Evolutionary conservation across 2,329 filamentous ascomycete species (phyloP).

Genomic region (Aspergillus hiratsukae): DNA sequence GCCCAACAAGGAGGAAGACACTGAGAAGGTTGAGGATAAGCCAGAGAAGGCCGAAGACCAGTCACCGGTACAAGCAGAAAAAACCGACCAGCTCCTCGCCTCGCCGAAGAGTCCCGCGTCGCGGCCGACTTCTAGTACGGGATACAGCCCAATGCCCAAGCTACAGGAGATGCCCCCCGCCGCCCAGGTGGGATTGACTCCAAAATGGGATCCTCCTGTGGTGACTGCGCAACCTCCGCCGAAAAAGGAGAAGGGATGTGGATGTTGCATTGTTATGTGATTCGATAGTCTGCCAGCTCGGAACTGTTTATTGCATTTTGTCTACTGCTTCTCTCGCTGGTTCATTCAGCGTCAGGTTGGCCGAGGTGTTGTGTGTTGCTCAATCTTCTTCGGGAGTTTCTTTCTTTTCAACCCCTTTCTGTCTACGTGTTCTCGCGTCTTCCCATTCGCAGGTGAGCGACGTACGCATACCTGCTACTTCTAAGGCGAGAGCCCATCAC

Average conservation of each 20-base stretch:
- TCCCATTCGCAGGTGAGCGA: not conserved
- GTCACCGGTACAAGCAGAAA: slow-evolving; percentile 10
- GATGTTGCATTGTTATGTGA: slow-evolving; percentile 74
- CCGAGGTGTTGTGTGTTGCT: not conserved
- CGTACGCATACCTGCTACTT: not conserved
- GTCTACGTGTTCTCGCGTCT: not conserved
- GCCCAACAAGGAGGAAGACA: slow-evolving; percentile 7
- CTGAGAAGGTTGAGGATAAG: slow-evolving; percentile 8
- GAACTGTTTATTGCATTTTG: not conserved
- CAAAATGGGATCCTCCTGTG: slow-evolving; percentile 42
- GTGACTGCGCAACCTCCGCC: slow-evolving; percentile 52
- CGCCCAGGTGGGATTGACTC: slow-evolving; percentile 20
- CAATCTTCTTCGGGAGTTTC: not conserved
- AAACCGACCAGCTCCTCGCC: slow-evolving; percentile 17
- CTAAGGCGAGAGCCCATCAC: not conserved
- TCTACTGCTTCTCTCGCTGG: slow-evolving; percentile 1
- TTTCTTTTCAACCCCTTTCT: not conserved
- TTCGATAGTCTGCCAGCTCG: no score
- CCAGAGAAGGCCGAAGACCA: slow-evolving; percentile 3
- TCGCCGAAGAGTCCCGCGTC: slow-evolving; percentile 31
- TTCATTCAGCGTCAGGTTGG: slow-evolving; percentile 17
- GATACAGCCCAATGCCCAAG: slow-evolving; percentile 49
- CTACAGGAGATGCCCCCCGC: slow-evolving; percentile 37
- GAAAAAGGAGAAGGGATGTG: slow-evolving; percentile 52
- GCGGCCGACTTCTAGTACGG: slow-evolving; percentile 41